These are phyloP conservation scores for Beauveria caledonica DNA, from an alignment of 2,329 filamentous ascomycete genomes.

Conservation along the genomic window DNA sequence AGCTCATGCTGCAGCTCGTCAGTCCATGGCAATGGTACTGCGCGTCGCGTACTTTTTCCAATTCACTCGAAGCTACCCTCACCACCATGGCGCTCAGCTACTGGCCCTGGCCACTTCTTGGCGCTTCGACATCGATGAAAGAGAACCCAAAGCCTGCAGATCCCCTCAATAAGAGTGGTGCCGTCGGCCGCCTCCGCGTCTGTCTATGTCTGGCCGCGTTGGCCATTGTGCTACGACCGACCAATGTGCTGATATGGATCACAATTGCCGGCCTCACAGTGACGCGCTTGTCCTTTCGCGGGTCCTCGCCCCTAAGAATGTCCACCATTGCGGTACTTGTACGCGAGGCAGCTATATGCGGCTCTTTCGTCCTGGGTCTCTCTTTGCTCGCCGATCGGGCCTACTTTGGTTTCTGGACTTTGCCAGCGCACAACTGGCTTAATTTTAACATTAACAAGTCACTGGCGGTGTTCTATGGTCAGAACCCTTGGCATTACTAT, in stretches of 20 bases:
- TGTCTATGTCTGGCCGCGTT: conserved; percentile 70
- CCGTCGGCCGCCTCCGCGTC: conserved; percentile 31
- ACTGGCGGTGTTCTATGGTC: conserved; percentile 86
- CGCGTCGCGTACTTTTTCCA: conserved; percentile 87
- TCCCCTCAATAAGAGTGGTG: conserved; percentile 18
- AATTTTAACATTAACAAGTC: conserved; percentile 86
- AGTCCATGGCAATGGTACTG: conserved; percentile 90
- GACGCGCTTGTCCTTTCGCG: conserved; percentile 28
- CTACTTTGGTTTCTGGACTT: conserved; percentile 80
- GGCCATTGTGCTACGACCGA: conserved; percentile 81
- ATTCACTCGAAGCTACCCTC: conserved; percentile 84
- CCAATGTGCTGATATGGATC: conserved; percentile 80
- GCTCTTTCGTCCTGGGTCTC: conserved; percentile 49
- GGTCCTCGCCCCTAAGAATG: conserved; percentile 32
- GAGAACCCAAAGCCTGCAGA: conserved; percentile 27
- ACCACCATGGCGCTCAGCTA: conserved; percentile 70
- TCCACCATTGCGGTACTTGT: conserved; percentile 44
- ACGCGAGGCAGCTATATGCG: conserved; percentile 58
- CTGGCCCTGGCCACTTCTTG: conserved; percentile 77
- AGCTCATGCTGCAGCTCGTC: conserved; percentile 30
- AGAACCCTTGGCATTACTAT: conserved; percentile 89
- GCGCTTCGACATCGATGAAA: conserved; percentile 30
- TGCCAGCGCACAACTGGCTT: conserved; percentile 80
- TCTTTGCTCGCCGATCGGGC: conserved; percentile 63
- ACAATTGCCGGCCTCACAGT: conserved; percentile 46